Conservation (phyloP, 495 filamentous ascomycete genomes). For the Alectoria sarmentosa region DNA sequence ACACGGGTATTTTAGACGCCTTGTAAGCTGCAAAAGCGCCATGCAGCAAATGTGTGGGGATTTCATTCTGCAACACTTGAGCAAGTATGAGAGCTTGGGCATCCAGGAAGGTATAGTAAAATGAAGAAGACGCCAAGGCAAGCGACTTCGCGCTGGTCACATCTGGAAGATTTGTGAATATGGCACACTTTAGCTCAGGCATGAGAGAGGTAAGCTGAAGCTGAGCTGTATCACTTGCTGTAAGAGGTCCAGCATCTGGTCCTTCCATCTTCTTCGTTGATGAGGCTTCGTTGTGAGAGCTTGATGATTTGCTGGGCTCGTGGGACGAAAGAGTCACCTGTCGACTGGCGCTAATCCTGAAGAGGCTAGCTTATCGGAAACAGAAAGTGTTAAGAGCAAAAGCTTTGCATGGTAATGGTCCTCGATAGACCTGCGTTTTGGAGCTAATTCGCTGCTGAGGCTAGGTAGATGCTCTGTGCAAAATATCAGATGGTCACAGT, state of each 20-base stretch:
- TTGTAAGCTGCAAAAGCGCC: neutral
- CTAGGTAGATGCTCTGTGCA: neutral
- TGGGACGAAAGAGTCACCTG: neutral
- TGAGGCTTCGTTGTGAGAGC: neutral
- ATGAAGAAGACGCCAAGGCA: neutral
- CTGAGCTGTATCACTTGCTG: neutral
- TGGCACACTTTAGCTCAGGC: neutral
- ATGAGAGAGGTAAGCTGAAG: neutral
- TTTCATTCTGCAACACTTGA: neutral
- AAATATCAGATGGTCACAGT: neutral
- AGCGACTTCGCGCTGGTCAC: neutral
- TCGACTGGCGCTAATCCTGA: neutral
- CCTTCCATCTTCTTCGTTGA: neutral
- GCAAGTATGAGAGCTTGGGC: neutral
- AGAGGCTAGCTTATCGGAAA: neutral
- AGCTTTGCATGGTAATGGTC: no score
- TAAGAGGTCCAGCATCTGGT: neutral
- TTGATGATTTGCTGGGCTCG: neutral
- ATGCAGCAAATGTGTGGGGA: neutral
- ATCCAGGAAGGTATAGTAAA: neutral
- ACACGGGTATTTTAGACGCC: neutral
- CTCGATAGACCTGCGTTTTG: no score
- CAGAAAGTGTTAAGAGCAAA: no score
- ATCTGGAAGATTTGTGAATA: neutral
- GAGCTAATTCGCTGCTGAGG: no score